These are phyloP conservation scores for Debaryomycetaceae sp. DNA, from an alignment of 1,139 yeast genomes.

Conservation along the genomic window DNA sequence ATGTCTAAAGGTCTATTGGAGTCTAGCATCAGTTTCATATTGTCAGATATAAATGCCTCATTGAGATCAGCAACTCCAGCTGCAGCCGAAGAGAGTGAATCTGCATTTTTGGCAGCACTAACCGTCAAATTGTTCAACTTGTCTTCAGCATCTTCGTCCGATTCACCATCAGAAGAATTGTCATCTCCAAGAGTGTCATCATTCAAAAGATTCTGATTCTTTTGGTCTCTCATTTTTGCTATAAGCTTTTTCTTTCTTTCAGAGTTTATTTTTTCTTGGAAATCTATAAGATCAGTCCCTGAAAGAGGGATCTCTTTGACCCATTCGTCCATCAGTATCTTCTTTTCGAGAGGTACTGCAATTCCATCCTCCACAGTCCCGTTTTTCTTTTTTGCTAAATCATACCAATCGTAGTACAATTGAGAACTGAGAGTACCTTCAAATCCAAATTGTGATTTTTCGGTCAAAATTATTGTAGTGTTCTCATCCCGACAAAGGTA, in stretches of 20 bases:
- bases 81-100: slow-evolving; percentile 5
- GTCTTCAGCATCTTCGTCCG: slow-evolving; percentile 17
- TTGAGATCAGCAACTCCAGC: slow-evolving; percentile 30
- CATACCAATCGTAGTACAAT: slow-evolving; percentile 59
- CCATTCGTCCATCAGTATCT: slow-evolving; percentile 28
- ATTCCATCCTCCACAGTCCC: slow-evolving; percentile 53
- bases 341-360: slow-evolving; percentile 51
- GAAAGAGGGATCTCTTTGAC: slow-evolving; percentile 47
- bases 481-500: slow-evolving; percentile 60
- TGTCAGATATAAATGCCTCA: slow-evolving; percentile 42
- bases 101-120: slow-evolving; percentile 7
- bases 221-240: slow-evolving; percentile 54
- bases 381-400: slow-evolving; percentile 32
- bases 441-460: slow-evolving; percentile 39
- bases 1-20: slow-evolving; percentile 54
- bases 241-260: slow-evolving; percentile 45
- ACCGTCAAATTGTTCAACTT: slow-evolving; percentile 7
- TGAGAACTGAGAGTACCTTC: slow-evolving; percentile 27
- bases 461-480: slow-evolving; percentile 73
- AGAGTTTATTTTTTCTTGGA: slow-evolving; percentile 41
- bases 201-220: slow-evolving; percentile 53
- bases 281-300: slow-evolving; percentile 49
- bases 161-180: slow-evolving; percentile 40
- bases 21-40: slow-evolving; percentile 36
- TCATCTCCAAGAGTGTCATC: slow-evolving; percentile 37